Base-by-base conservation (phyloP, 202 grass and related monocot species). In the Eragrostis tef region DNA sequence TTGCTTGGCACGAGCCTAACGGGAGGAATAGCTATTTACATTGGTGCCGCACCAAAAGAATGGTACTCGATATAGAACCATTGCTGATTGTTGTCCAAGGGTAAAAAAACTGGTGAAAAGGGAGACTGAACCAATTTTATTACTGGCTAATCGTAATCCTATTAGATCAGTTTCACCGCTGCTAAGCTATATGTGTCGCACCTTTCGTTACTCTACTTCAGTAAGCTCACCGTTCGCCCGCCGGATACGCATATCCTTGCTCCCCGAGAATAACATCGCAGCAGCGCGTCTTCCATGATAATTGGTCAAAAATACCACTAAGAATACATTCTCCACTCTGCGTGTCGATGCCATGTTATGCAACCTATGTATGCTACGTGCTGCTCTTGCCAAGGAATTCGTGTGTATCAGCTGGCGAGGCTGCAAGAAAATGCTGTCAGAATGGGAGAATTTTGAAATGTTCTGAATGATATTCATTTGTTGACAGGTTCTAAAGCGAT, bases 271-370 rank as follows among this genome's bases (percentile, higher is more conserved):
- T 44, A 84, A 26, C 46, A 68, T 34, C 27, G 17, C 59, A 29
- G 77, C 60, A 46, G 20, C 20, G 59, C 24, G 69, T 10, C 83
- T 74, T 79, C 53, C 7, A 46, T 21, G 64, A 82, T 79, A 81
- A 17, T 42, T 77, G 66, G 51, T 81, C 79, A 74, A 83, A 86
- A 64, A 46, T 22, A 9, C 19, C 20, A 70, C 34, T 6, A 63
- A 19, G 15, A 17, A 9, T 49, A 48, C 3, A 44, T 56, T 61
- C 73, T 66, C 51, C 53, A 75, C 53, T 31, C 15, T 73, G 39
- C 14, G 17, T 34, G 52, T 25, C 19, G 22, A 60, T 8, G 43
- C 68, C 20, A 11, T 31, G 27, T 61, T 45, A 63, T 63, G 49
- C 54, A 73, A 56, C 49, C 12, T 13, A 44, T 13, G 52, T 43